Base-by-base conservation (phyloP, 2,329 filamentous ascomycete species). In the Sarocladium brachiariae region DNA sequence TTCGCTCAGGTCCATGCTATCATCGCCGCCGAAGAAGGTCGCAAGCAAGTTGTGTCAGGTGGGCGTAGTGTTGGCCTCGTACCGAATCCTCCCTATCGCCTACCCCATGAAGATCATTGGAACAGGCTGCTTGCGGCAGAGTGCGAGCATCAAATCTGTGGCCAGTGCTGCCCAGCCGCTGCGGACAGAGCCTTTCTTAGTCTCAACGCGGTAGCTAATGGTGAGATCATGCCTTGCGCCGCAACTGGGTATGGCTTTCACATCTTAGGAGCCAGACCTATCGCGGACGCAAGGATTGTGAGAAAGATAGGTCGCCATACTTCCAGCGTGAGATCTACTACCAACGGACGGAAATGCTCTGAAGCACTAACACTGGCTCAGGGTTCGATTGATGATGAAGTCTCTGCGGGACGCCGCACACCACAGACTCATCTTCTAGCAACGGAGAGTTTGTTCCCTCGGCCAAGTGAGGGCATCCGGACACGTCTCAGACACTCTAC, bases 171-270 rank as follows among this genome's bases (percentile, higher is more conserved):
- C 3, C 70, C 70, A 4, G 62, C 61, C 1, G 69, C 64, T 23
- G 60, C 63, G 19, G 67, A 73, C 13, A 72, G 78, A 24, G 59
- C 71, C 1, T 77, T 65, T 52, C 61, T 81, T 19, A 76, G 74
- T 55, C 63, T 83, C 16, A 61, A 77, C 53, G 73, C 69, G 3
- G 64, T 82, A 19, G 60, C 66, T n/a, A 61, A 73, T 19, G 76
- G 70, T 6, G 74, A 80, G 45, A 63, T 80, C 3, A 70, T 71
- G 1, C 68, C 76, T 4, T 73, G 70, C 4, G 74, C 71, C 4
- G 74, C 73, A 6, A 65, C 68, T 2, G 78, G 76, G 1, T 81
- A 71, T 55, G 74, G 78, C 13, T 82, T 82, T 53, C 70, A 76
- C 47, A 57, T 67, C 5, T 49, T 67, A 30, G 59, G 69, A 23